These are phyloP conservation scores for Liquidambar formosana DNA, from an alignment of 164 flowering plant genomes.

Conservation along the genomic window DNA sequence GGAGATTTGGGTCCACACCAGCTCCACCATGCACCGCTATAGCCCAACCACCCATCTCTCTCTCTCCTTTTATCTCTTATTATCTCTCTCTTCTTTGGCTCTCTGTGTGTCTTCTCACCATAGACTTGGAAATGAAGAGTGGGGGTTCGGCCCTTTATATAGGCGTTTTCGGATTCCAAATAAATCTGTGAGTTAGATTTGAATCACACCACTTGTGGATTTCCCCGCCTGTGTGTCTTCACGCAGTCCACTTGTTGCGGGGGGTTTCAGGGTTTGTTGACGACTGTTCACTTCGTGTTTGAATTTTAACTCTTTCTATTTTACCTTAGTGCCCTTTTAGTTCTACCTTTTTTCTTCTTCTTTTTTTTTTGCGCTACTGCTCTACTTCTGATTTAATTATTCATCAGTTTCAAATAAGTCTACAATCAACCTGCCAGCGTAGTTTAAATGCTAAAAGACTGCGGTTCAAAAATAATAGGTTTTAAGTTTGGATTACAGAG, in stretches of 20 bases:
- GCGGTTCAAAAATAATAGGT: too few species aligned
- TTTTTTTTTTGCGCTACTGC: too few species aligned
- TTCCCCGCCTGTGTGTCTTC: too few species aligned
- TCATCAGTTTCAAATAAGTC: too few species aligned
- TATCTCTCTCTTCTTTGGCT: conserved; percentile 14
- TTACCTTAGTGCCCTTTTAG: too few species aligned
- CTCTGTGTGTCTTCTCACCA: not conserved
- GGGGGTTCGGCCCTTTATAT: not conserved
- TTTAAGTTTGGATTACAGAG: too few species aligned
- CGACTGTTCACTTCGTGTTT: not conserved
- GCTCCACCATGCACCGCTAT: conserved; percentile 99
- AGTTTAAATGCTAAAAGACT: too few species aligned
- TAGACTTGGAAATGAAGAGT: not conserved
- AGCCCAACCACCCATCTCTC: conserved; percentile 81
- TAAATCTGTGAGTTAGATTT: not conserved
- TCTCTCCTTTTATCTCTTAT: conserved; percentile 9
- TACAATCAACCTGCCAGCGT: too few species aligned
- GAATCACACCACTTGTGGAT: not conserved
- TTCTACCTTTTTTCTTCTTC: too few species aligned
- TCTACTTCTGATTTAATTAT: too few species aligned
- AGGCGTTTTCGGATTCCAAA: conserved; percentile 14
- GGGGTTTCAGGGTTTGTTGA: not conserved
- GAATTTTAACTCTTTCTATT: too few species aligned
- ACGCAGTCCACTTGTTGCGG: not conserved
- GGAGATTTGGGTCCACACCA: conserved; percentile 92